Evolutionary conservation across 2,329 filamentous ascomycete genomes (phyloP).

Genomic region (Phaeosphaeria sp.): DNA sequence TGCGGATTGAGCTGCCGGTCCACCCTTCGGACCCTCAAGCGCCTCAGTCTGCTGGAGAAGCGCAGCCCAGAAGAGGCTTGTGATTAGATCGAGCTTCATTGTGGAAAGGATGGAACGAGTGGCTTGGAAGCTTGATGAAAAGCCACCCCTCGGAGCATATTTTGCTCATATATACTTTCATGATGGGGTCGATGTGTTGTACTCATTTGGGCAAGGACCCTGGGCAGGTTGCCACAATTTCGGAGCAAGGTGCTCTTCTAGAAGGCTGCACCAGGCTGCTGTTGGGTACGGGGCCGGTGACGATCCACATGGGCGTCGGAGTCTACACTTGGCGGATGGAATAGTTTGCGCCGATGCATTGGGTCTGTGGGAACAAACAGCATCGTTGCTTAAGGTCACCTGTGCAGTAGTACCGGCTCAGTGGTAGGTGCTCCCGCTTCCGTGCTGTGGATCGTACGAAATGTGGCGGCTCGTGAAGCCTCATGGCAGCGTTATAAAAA

Average conservation of each 20-base stretch:
- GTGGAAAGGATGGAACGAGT: conserved; percentile 1
- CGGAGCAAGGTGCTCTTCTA: conserved; percentile 2
- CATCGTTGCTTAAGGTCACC: not conserved
- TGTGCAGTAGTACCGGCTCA: not conserved
- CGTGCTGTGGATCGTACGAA: not conserved
- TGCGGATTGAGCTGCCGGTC: not conserved
- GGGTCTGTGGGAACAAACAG: not conserved
- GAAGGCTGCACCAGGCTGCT: not conserved
- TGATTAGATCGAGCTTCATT: conserved; percentile 17
- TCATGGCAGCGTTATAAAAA: not conserved
- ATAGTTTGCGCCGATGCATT: not conserved
- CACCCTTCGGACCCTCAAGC: not conserved
- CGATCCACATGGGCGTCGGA: not conserved
- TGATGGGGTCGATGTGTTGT: not conserved
- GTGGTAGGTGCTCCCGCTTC: not conserved
- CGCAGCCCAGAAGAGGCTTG: conserved; percentile 14
- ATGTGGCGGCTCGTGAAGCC: not conserved
- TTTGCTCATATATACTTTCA: not conserved
- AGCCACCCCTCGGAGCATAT: not conserved
- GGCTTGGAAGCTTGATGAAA: not conserved
- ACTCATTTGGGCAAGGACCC: not conserved
- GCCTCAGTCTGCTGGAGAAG: conserved; percentile 1
- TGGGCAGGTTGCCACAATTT: conserved; percentile 2
- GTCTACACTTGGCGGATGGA: not conserved
- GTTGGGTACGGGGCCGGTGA: conserved; percentile 1